Base-by-base conservation (phyloP, 1,284 basidiomycete genomes). In the Rhodotorula sp. region DNA sequence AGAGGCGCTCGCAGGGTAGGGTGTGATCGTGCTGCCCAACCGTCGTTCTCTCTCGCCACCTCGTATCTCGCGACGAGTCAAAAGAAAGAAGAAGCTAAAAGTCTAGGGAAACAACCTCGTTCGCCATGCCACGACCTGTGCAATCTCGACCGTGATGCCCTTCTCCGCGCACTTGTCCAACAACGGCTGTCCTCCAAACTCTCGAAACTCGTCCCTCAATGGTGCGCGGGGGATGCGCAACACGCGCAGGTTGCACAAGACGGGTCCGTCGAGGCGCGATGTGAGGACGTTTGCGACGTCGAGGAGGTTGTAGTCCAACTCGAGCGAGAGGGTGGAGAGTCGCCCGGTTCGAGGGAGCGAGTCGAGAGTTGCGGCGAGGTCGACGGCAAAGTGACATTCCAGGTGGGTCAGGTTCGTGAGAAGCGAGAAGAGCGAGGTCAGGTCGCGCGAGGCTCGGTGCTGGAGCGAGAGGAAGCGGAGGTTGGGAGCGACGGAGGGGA, bases 241-340 rank as follows among this genome's bases (percentile, higher is more conserved):
- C 27, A 11, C 27, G 27, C 22, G 47, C 10, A 70, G 52, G 1
- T 10, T 11, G 17, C 51, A 36, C 19, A 68, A 29, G 11, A 17
- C 24, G 32, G 48, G 24, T 22, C 51, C 55, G 4, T 17, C 29
- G 27, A 70, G 46, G 4, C 61, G 61, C 10, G 47, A 4, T 17
- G 59, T 34, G 15, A 70, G n/a, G 27, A 61, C 11, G 13, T 62
- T 32, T 0, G 68, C 47, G n/a, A 63, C n/a, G 4, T 66, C 58
- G 13, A 36, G 36, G 6, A 70, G 54, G 58, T 66, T 67, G 64
- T 66, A 70, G 39, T 70, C 68, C 29, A 70, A 62, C 34, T 70
- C 68, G 47, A 70, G 29, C 10, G 53, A 32, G 49, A 70, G 61
- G 17, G 30, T 51, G 10, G 44, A 24, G 24, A 60, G 47, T 24